These are phyloP conservation scores for Chytridiales sp. DNA, from an alignment of 371 early-diverging fungal genomes.

Conservation along the genomic window DNA sequence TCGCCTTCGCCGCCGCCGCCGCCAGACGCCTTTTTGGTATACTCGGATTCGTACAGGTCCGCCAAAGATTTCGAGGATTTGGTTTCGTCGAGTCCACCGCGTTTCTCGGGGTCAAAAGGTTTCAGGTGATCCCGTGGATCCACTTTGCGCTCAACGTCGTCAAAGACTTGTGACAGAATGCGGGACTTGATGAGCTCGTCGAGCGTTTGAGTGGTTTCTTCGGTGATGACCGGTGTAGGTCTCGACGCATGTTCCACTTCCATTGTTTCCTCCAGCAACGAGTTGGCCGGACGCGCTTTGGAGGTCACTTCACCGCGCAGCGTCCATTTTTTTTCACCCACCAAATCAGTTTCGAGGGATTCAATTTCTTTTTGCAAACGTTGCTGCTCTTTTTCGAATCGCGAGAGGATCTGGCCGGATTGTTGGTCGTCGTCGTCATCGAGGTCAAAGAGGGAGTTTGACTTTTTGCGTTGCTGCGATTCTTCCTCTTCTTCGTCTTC, in stretches of 20 bases:
- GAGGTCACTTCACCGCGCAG: conserved; percentile 80
- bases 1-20: conserved; percentile 50
- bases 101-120: conserved; percentile 72
- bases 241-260: conserved; percentile 88
- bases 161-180: conserved; percentile 78
- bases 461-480: conserved; percentile 7
- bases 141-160: conserved; percentile 89
- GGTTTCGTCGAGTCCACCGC: conserved; percentile 77
- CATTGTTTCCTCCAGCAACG: conserved; percentile 89
- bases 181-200: conserved; percentile 93
- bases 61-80: conserved; percentile 83
- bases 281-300: conserved; percentile 83
- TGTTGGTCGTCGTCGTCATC: conserved; percentile 20
- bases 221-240: conserved; percentile 93
- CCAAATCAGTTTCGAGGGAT: conserved; percentile 80
- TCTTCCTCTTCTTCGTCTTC: conserved; percentile 10
- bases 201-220: conserved; percentile 81
- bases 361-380: conserved; percentile 68
- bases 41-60: conserved; percentile 91
- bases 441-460: conserved; percentile 17
- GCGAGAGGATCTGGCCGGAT: conserved; percentile 53
- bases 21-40: conserved; percentile 52
- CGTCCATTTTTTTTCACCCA: conserved; percentile 84
- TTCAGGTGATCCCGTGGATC: conserved; percentile 65
- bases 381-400: conserved; percentile 74